Base-by-base conservation (phyloP, 768 basidiomycete genomes). In the Russula vinacea region DNA sequence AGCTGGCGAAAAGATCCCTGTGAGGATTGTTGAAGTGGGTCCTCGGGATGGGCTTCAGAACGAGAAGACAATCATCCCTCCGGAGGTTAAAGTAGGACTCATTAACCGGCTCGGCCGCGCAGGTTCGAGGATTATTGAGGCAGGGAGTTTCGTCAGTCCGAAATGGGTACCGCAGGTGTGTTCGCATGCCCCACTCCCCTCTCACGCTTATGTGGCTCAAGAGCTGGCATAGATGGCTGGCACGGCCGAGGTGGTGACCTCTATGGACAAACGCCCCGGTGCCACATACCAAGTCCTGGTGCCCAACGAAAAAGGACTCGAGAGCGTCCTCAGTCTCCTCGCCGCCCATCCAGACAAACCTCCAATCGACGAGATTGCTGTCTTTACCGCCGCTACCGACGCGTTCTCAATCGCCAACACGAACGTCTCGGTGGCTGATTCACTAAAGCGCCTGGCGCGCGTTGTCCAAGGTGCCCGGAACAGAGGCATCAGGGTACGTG, bases 11-110 rank as follows among this genome's bases (percentile, higher is more conserved):
- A 57, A 51, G 26, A 62, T 49, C 72, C 72, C 33, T 32, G 81
- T 88, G 53, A 84, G 79, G 58, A 89, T 97, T 51, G 89, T 98
- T 50, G 94, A 96, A 75, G 92, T 96, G 4, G 90, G 91, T 1
- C 91, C 94, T 1, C 80, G 94, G 33, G 94, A 98, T 74, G 94
- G 94, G 1, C 80, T 98, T 13, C 94, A 96, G 77, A 96, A 96
- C 70, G 90, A 97, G 71, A 85, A 87, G 67, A 79, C 81, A 0
- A 77, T 86, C 6, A 85, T 96, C 8, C 81, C 89, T 32, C 84
- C 86, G 1, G 82, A 83, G 33, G 76, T 88, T 64, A 95, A 95
- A 74, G 83, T 87, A 19, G 88, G 89, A 65, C 82, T 98, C 58
- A 85, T 98, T 61, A 83, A 90, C 66, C 78, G 87, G 16, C 83